phyloP scores from a whole-genome alignment of 2,329 filamentous ascomycete species.

The Claviceps pazoutovae region DNA sequence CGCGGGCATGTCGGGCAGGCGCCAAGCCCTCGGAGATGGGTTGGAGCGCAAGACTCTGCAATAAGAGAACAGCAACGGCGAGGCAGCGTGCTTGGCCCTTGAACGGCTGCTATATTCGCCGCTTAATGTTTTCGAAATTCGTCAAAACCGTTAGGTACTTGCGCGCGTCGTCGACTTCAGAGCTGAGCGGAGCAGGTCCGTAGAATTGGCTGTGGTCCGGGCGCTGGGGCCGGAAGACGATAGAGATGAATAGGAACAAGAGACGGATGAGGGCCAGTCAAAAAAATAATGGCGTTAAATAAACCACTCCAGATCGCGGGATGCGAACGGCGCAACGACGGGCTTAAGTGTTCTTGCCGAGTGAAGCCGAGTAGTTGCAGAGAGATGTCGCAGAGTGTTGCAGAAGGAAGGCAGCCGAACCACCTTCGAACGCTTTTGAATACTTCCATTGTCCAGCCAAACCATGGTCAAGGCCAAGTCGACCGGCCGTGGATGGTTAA shows the following conservation, averaged over 20 bases:
- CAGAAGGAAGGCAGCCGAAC: neutral
- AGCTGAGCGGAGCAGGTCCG: neutral
- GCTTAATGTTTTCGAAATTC: too few species aligned
- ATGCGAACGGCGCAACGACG: neutral
- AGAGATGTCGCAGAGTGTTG: neutral
- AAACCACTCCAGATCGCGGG: neutral
- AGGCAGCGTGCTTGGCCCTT: neutral
- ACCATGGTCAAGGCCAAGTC: too few species aligned
- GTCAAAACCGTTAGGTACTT: too few species aligned
- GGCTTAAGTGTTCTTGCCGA: neutral
- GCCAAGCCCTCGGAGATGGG: neutral
- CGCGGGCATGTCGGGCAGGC: slow-evolving; percentile 4
- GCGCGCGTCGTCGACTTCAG: neutral
- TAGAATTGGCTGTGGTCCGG: neutral
- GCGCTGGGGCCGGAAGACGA: neutral
- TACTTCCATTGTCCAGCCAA: too few species aligned
- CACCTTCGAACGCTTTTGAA: too few species aligned
- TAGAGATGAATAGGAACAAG: neutral
- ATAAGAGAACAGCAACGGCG: neutral
- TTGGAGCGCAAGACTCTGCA: neutral
- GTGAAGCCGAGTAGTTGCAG: too few species aligned
- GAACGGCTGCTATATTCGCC: neutral
- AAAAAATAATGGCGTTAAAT: neutral
- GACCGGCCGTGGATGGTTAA: too few species aligned
- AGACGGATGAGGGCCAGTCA: neutral